Conservation (phyloP, 352 stramenopile species). For the Phytophthora litchii region DNA sequence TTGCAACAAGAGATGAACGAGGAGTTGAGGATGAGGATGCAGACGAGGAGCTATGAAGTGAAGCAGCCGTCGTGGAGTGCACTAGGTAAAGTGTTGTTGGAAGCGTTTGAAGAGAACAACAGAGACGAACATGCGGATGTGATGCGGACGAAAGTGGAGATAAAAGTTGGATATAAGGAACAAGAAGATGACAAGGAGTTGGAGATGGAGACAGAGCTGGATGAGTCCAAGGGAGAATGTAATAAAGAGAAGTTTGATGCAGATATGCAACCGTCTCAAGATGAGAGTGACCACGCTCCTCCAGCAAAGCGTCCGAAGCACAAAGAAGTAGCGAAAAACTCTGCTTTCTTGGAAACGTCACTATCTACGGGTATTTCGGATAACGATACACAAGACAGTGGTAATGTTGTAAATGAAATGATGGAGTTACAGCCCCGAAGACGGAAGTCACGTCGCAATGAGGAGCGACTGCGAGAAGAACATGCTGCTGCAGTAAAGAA, state of each 20-base stretch:
- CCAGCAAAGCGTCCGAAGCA: conserved; percentile 23
- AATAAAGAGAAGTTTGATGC: background rate
- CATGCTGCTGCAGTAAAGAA: conserved; percentile 67
- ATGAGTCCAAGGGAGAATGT: background rate
- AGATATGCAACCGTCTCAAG: conserved; percentile 1
- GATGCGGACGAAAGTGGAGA: conserved; percentile 29
- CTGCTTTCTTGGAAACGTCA: conserved; percentile 16
- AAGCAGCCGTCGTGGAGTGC: conserved; percentile 51
- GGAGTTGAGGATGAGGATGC: conserved; percentile 17
- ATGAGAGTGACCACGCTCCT: conserved; percentile 8
- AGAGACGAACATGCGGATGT: conserved; percentile 31
- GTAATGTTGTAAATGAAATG: conserved; percentile 27
- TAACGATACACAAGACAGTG: conserved; percentile 55
- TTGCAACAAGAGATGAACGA: conserved; percentile 24
- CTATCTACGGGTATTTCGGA: conserved; percentile 30
- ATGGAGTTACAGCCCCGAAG: conserved; percentile 38
- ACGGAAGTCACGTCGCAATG: conserved; percentile 69
- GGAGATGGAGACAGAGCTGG: conserved; percentile 1
- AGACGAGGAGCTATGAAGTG: conserved; percentile 46
- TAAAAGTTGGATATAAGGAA: conserved; percentile 31
- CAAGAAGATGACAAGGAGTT: conserved; percentile 2
- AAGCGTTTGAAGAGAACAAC: conserved; percentile 66
- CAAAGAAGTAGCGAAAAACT: conserved; percentile 8
- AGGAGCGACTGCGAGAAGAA: conserved; percentile 71
- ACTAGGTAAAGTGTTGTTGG: conserved; percentile 63